Evolutionary conservation across 2,329 filamentous ascomycete genomes (phyloP), one percentile per base, ranked within the genome.

Genomic region (Rhytidhysteron rufulum): DNA sequence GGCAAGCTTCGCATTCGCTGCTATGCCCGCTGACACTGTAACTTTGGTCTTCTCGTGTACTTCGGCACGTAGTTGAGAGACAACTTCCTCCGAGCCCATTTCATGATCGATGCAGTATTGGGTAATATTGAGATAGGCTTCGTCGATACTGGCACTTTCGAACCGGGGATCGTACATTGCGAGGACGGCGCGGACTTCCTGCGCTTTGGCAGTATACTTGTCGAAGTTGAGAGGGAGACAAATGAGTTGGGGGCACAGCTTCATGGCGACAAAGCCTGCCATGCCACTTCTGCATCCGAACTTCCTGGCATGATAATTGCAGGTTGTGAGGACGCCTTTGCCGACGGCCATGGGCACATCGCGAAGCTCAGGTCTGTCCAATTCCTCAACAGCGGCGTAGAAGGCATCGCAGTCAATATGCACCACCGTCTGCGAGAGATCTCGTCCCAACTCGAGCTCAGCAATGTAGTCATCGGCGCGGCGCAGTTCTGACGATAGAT

Each of bases 401-500:
- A 98, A 98, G 13, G 93, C 93, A 70, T 98, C 93, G 66, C 93
- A 97, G 63, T 98, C 93, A 34, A 97, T 79, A 60, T 98, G 93
- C 1, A 97, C 85, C 18, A 97, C 80, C 42, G 80, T 74, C 62
- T 97, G 93, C 1, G 83, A 84, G 25, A 98, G 71, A 57, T 97
- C 90, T 34, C 93, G 78, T 1, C 77, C 75, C 6, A 82, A 60
- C 57, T 98, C 93, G 16, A 96, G 76, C 53, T 91, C 82, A 1
- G 82, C 74, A 39, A 97, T 83, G 45, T 88, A 81, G 45, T 87
- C 82, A 60, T 97, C 90, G 16, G 88, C 89, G 42, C 80, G 80
- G 32, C 86, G 82, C 21, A 85, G 66, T 44, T 95, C 86, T 22
- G 76, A 73, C 31, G 79, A 79, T 21, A 96, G 70, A 53, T 96